Percentiles rank a stretch among this genome's conserved stretches.
Conservation (phyloP, 768 basidiomycete species). For the Tricholoma flavovirens region DNA sequence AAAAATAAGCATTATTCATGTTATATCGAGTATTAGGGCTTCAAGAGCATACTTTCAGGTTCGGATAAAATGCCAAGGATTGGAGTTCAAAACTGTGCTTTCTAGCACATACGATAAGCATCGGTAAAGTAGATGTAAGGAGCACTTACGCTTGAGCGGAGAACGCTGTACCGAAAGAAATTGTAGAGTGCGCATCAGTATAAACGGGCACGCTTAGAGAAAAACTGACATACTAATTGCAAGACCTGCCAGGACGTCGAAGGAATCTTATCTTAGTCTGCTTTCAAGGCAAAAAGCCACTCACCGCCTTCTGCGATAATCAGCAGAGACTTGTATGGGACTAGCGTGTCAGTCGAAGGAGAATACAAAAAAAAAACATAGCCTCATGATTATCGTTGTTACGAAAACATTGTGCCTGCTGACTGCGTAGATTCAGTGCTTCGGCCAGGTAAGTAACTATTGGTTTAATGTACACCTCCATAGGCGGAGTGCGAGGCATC, state of each 20-base stretch:
- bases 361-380: neutral
- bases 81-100: neutral
- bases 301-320: neutral
- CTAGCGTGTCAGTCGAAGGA: neutral
- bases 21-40: too few species aligned
- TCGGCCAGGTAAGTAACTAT: neutral
- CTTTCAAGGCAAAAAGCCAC: neutral
- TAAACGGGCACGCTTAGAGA: neutral
- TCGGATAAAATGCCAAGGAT: slow-evolving; percentile 24
- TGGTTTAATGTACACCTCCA: slow-evolving; percentile 45
- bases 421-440: slow-evolving; percentile 29
- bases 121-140: neutral
- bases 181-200: too few species aligned
- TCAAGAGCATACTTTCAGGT: neutral
- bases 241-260: neutral
- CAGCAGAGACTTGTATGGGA: too few species aligned
- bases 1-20: too few species aligned
- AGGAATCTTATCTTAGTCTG: neutral
- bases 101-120: neutral
- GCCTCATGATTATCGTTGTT: slow-evolving; percentile 40
- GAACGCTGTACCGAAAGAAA: neutral
- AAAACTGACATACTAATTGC: neutral
- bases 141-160: neutral
- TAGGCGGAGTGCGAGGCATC: slow-evolving; percentile 44
- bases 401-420: slow-evolving; percentile 46